Percentiles rank a stretch among this genome's conserved stretches.
Conservation (phyloP, 768 basidiomycete genomes). For the Tylopilus subfusipes region DNA sequence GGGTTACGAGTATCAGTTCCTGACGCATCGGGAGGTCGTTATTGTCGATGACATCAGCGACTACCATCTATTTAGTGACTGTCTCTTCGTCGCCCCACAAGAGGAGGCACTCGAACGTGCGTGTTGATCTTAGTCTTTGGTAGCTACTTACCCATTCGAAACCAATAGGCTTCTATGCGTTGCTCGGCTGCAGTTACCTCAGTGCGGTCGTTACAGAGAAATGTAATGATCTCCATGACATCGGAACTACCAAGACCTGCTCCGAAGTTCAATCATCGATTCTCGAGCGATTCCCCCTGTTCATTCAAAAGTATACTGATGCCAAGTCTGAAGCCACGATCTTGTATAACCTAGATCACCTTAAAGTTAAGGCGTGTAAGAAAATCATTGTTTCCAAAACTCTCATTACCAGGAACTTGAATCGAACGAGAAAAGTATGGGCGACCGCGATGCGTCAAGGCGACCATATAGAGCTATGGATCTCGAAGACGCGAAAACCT, state of each 20-base stretch:
- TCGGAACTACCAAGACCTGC: slow-evolving; percentile 42
- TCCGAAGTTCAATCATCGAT: slow-evolving; percentile 55
- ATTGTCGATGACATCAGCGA: slow-evolving; percentile 80
- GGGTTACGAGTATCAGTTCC: slow-evolving; percentile 64
- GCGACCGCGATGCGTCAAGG: slow-evolving; percentile 53
- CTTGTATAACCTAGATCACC: slow-evolving; percentile 51
- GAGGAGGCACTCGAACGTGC: slow-evolving; percentile 83
- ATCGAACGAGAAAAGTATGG: slow-evolving; percentile 57
- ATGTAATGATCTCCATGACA: slow-evolving; percentile 52
- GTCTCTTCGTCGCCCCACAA: slow-evolving; percentile 71
- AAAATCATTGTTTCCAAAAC: slow-evolving; percentile 57
- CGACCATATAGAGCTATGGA: slow-evolving; percentile 61
- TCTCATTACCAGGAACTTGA: slow-evolving; percentile 46
- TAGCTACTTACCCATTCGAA: background rate
- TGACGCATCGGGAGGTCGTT: slow-evolving; percentile 59
- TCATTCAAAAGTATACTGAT: slow-evolving; percentile 79
- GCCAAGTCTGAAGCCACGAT: slow-evolving; percentile 50
- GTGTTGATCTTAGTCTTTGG: background rate
- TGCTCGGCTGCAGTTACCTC: slow-evolving; percentile 72
- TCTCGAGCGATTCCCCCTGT: slow-evolving; percentile 78
- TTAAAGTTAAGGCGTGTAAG: slow-evolving; percentile 61
- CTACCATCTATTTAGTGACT: slow-evolving; percentile 68
- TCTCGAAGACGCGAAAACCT: slow-evolving; percentile 62
- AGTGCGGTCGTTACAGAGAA: slow-evolving; percentile 70
- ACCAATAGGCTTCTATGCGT: slow-evolving; percentile 59